Evolutionary conservation across 2,329 filamentous ascomycete genomes (phyloP).

Genomic region (Hypoxylon sp.): DNA sequence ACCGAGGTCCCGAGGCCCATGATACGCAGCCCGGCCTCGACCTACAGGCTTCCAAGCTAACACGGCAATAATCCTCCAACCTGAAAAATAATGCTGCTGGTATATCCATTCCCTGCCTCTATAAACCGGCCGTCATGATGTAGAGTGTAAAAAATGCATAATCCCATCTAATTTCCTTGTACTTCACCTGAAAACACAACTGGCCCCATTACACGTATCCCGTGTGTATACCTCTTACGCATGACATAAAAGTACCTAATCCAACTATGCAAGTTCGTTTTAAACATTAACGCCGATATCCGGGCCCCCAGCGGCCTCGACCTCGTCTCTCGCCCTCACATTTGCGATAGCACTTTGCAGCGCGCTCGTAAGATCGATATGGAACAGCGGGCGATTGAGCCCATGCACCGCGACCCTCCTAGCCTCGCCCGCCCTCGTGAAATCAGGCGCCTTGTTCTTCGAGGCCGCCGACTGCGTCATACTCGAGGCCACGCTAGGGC

Average conservation of each 20-base stretch:
- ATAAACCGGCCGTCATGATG: conserved; percentile 9
- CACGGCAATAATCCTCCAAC: neutral
- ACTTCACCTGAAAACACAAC: neutral
- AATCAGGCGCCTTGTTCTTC: conserved; percentile 43
- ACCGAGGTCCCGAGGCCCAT: neutral
- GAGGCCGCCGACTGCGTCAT: conserved; percentile 44
- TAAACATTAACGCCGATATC: conserved; percentile 44
- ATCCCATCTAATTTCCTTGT: conserved; percentile 20
- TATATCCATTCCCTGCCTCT: neutral
- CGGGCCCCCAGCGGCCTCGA: conserved; percentile 49
- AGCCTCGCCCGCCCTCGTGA: conserved; percentile 62
- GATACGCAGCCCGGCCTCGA: neutral
- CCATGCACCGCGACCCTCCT: conserved; percentile 81
- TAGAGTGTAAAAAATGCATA: conserved; percentile 3
- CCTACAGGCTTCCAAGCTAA: neutral
- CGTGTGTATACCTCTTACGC: neutral
- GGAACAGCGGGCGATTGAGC: conserved; percentile 92
- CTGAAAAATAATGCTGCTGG: neutral
- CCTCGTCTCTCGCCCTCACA: conserved; percentile 69
- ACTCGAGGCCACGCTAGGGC: conserved; percentile 48
- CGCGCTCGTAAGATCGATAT: conserved; percentile 91
- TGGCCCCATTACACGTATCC: conserved; percentile 8
- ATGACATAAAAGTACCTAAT: neutral
- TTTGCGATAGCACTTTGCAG: conserved; percentile 90
- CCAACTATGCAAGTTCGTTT: conserved; percentile 1